These are phyloP conservation scores for Daedaleopsis sinensis DNA, from an alignment of 768 basidiomycete genomes.

Conservation along the genomic window DNA sequence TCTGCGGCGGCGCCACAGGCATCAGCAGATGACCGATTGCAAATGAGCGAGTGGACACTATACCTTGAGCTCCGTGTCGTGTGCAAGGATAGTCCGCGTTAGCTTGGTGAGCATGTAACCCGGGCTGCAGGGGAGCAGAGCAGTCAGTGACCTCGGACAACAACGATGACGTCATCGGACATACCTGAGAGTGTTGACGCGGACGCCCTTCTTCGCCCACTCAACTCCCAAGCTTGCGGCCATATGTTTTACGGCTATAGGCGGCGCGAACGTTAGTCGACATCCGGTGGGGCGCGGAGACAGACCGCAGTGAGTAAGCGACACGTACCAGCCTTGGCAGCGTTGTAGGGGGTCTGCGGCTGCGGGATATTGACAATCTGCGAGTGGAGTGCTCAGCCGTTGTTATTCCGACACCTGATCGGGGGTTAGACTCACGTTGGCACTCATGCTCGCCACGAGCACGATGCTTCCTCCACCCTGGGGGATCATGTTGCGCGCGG, in stretches of 20 bases:
- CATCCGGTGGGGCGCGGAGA: not conserved
- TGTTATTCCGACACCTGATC: constrained; percentile 21
- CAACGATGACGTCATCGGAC: constrained; percentile 18
- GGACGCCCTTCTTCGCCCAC: constrained; percentile 89
- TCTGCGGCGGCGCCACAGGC: constrained; percentile 43
- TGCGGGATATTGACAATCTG: constrained; percentile 91
- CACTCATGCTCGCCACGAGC: constrained; percentile 90
- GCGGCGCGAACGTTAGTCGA: constrained; percentile 3
- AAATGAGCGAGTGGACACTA: constrained; percentile 18
- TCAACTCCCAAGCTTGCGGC: constrained; percentile 91
- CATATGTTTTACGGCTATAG: constrained; percentile 88
- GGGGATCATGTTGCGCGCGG: constrained; percentile 89
- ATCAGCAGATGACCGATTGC: constrained; percentile 15
- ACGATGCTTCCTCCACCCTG: constrained; percentile 79
- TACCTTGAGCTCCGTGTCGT: constrained; percentile 77
- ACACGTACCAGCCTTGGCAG: constrained; percentile 82
- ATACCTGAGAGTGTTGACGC: constrained; percentile 82
- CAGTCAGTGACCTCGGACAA: constrained; percentile 4
- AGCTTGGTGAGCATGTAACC: constrained; percentile 96
- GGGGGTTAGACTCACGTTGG: constrained; percentile 56
- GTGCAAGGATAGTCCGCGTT: constrained; percentile 79
- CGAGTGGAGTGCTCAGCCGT: constrained; percentile 3
- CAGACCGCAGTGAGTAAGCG: constrained; percentile 11
- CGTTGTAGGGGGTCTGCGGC: constrained; percentile 95
- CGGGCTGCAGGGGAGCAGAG: constrained; percentile 51